Evolutionary conservation across 352 stramenopile species (phyloP), one percentile per base, ranked within the genome.

Genomic region (Phytophthora colocasiae): DNA sequence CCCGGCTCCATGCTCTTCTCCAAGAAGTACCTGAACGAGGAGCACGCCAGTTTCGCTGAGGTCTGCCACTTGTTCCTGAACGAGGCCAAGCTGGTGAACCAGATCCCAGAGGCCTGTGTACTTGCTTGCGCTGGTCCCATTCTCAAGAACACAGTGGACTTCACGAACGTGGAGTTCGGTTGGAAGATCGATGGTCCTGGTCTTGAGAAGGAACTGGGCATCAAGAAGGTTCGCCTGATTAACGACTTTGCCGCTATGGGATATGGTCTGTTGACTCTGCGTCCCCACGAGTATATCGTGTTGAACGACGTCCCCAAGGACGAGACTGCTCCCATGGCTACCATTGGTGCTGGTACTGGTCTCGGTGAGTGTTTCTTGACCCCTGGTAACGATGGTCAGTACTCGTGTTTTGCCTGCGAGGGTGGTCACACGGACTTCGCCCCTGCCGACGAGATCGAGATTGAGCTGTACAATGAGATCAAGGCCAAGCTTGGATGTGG

Each of bases 211-310:
- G 69, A 91, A 73, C 70, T 93, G 32, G 88, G 79, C 52, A 97
- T 98, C 65, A 80, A 83, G 51, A 79, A 73, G 14, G 94, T 98
- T 39, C 83, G 84, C n/a, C 80, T 99, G n/a, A 97, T 99, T 43
- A 98, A 98, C 75, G 97, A 99, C 74, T 99, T 99, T 78, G 93
- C 96, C 0, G 97, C 91, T 32, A 97, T 98, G 73, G 97, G 97
- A 43, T 99, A 99, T 75, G 97, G 97, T 7, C 84, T 98, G 34
- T 75, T 99, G 11, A 98, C 97, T 34, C 81, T 99, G 19, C 86
- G 97, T 67, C 72, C 86, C 8, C 80, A 97, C 56, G 89, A 95
- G 58, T 97, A 98, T 73, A 90, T 96, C 17, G 67, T 96, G 22
- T 78, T 92, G 12, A 92, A 97, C 70, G 81, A 93, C 39, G 87